Percentiles rank a stretch among this genome's conserved stretches.
Conservation (phyloP, 1,284 basidiomycete species). For the Xerocomus amazonicus region DNA sequence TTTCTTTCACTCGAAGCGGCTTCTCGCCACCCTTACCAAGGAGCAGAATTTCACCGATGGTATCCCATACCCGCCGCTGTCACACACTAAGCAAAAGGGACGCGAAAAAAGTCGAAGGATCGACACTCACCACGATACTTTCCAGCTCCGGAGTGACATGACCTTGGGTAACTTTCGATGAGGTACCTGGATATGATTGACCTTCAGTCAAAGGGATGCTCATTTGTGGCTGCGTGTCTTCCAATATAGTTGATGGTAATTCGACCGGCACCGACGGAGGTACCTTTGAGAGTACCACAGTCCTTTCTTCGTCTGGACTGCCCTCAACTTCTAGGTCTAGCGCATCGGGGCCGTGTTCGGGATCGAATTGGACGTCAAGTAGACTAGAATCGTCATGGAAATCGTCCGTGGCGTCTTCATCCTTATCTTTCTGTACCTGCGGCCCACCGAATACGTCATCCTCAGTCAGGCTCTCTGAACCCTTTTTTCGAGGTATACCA, state of each 20-base stretch:
- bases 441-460: slow-evolving; percentile 7
- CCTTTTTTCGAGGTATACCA: slow-evolving; percentile 11
- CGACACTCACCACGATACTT: slow-evolving; percentile 49
- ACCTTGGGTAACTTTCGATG: slow-evolving; percentile 33
- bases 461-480: slow-evolving; percentile 3
- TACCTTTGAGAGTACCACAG: slow-evolving; percentile 28
- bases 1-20: slow-evolving; percentile 57
- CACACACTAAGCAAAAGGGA: neutral
- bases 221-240: slow-evolving; percentile 4
- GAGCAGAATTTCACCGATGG: slow-evolving; percentile 60
- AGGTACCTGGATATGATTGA: slow-evolving; percentile 10
- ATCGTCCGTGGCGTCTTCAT: slow-evolving; percentile 5
- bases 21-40: slow-evolving; percentile 44
- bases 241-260: slow-evolving; percentile 2
- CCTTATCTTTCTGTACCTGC: neutral
- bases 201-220: slow-evolving; percentile 2
- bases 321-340: slow-evolving; percentile 17
- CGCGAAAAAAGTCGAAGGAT: neutral
- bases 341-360: neutral
- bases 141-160: slow-evolving; percentile 56
- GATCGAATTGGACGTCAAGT: slow-evolving; percentile 11
- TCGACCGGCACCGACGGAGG: slow-evolving; percentile 12
- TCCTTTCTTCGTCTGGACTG: slow-evolving; percentile 30
- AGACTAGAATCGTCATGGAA: slow-evolving; percentile 12
- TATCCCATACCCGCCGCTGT: slow-evolving; percentile 66